A percentile compares a stretch with the other conserved stretches of the same genome.
Evolutionary conservation across 2,329 filamentous ascomycete genomes (phyloP).

Genomic region (Fusarium sp.): DNA sequence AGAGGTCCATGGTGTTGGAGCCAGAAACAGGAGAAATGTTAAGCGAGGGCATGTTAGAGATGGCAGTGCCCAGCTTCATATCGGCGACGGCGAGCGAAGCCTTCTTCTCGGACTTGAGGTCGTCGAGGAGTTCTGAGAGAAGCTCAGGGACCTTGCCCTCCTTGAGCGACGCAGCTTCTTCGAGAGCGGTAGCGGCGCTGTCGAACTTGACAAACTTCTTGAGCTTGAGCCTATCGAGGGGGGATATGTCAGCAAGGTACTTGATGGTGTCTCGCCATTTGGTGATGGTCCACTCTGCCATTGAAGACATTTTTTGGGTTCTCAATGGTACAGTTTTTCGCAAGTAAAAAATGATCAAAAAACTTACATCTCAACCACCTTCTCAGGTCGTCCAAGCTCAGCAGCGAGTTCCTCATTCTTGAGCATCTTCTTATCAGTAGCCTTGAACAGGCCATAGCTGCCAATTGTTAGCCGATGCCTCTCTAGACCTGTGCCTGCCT

Average conservation of each 20-base stretch:
- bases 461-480: conserved; percentile 45
- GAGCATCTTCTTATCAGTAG: conserved; percentile 97
- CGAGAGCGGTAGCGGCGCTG: conserved; percentile 86
- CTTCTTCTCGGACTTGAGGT: conserved; percentile 98
- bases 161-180: conserved; percentile 87
- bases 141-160: conserved; percentile 96
- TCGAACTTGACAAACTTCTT: conserved; percentile 99
- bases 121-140: conserved; percentile 82
- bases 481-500: conserved; percentile 11
- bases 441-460: conserved; percentile 98
- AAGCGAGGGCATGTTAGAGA: conserved; percentile 89
- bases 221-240: conserved; percentile 76
- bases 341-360: neutral
- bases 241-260: conserved; percentile 8
- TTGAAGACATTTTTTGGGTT: conserved; percentile 2
- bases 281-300: conserved; percentile 4
- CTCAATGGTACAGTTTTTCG: conserved; percentile 7
- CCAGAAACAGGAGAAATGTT: conserved; percentile 83
- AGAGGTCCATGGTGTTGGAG: conserved; percentile 74
- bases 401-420: conserved; percentile 83
- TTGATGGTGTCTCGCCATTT: neutral
- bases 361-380: conserved; percentile 83
- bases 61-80: conserved; percentile 88
- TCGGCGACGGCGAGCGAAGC: conserved; percentile 93
- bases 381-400: conserved; percentile 82